These are phyloP conservation scores for Penicillium roqueforti DNA, from an alignment of 495 filamentous ascomycete species.

Conservation along the genomic window DNA sequence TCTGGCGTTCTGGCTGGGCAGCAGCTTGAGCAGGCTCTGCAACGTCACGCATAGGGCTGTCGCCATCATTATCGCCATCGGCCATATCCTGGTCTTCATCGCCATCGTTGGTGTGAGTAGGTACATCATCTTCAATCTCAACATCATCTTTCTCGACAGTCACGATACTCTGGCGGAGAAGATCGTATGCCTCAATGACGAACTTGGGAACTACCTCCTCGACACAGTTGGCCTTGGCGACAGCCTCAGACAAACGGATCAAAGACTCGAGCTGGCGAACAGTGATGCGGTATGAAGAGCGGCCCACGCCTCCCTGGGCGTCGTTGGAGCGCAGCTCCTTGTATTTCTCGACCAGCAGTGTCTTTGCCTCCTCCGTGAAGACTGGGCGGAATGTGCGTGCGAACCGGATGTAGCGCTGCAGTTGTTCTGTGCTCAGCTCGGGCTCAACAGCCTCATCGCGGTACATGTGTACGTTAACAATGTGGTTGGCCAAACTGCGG, in stretches of 20 bases:
- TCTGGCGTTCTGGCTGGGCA: constrained; percentile 45
- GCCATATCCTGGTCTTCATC: constrained; percentile 40
- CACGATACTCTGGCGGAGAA: constrained; percentile 91
- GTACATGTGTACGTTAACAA: constrained; percentile 89
- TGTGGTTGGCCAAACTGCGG: constrained; percentile 86
- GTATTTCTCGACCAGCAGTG: constrained; percentile 84
- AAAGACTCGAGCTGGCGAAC: constrained; percentile 93
- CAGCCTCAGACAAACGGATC: constrained; percentile 90
- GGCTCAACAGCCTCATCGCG: constrained; percentile 87
- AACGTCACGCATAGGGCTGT: constrained; percentile 61
- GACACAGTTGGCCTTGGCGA: constrained; percentile 95
- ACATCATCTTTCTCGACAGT: constrained; percentile 97
- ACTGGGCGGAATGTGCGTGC: constrained; percentile 91
- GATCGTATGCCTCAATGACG: constrained; percentile 84
- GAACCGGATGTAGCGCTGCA: constrained; percentile 97
- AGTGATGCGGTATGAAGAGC: constrained; percentile 94
- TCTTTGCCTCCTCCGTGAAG: constrained; percentile 83
- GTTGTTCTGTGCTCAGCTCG: constrained; percentile 92
- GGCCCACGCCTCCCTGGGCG: constrained; percentile 85
- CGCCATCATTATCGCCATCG: constrained; percentile 59
- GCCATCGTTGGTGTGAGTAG: constrained; percentile 17
- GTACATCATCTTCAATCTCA: constrained; percentile 84
- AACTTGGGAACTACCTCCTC: constrained; percentile 82
- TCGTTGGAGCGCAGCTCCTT: constrained; percentile 94
- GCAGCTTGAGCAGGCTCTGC: constrained; percentile 36